Evolutionary conservation across 2,329 filamentous ascomycete species (phyloP).

Genomic region (Mycocentrospora acerina): DNA sequence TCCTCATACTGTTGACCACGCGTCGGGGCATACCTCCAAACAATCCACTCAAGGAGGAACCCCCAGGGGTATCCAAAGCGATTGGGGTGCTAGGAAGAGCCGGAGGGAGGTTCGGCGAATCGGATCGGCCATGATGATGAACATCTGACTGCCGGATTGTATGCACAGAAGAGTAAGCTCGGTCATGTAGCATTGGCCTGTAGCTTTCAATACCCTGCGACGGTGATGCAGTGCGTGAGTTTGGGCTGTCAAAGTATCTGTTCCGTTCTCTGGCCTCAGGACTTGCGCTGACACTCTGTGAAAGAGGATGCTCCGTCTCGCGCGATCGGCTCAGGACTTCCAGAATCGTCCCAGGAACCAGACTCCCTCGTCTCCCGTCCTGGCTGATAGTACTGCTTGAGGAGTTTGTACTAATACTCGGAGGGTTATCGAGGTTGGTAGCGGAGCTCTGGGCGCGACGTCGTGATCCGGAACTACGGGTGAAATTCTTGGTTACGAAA

Average conservation of each 20-base stretch:
- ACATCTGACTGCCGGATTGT: conserved; percentile 49
- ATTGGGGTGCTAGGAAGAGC: conserved; percentile 48
- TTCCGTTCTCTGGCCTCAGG: conserved; percentile 54
- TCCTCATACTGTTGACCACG: conserved; percentile 49
- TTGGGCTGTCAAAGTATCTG: conserved; percentile 39
- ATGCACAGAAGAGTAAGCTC: conserved; percentile 48
- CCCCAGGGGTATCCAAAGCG: conserved; percentile 45
- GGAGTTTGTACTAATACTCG: conserved; percentile 53
- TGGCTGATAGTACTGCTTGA: conserved; percentile 58
- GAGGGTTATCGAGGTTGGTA: conserved; percentile 58
- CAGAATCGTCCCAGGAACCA: conserved; percentile 61
- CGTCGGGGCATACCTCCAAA: conserved; percentile 50
- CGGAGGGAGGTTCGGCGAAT: conserved; percentile 45
- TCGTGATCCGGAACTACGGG: conserved; percentile 47
- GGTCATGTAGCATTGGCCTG: conserved; percentile 37
- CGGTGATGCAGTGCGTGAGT: conserved; percentile 45
- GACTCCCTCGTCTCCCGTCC: conserved; percentile 57
- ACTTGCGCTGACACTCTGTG: conserved; percentile 72
- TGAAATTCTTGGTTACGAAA: conserved; percentile 29
- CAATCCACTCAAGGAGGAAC: conserved; percentile 47
- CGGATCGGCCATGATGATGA: conserved; percentile 26
- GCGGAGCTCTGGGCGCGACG: conserved; percentile 57
- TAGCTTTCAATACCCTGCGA: conserved; percentile 30
- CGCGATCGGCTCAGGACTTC: conserved; percentile 53
- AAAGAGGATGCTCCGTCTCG: conserved; percentile 68